phyloP scores from a whole-genome alignment of 2,329 filamentous ascomycete genomes.

The Berkeleyomyces basicola region DNA sequence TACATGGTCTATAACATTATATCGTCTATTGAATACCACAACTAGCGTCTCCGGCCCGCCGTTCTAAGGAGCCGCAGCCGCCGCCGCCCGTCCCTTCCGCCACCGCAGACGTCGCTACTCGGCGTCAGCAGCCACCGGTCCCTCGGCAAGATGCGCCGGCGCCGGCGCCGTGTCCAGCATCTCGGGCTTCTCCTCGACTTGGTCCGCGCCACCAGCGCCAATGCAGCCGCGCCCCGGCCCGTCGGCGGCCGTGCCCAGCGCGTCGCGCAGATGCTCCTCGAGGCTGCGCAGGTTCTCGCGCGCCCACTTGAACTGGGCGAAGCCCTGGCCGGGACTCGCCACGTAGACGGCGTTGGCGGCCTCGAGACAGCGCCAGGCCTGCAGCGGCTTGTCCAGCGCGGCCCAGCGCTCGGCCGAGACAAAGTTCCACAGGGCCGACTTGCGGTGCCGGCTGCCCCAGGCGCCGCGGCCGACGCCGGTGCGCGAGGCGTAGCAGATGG shows the following conservation, averaged over 20 bases:
- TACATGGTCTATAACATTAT: too few species aligned
- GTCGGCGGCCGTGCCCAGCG: neutral
- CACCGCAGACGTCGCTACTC: too few species aligned
- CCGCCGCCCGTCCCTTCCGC: too few species aligned
- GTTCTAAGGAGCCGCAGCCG: too few species aligned
- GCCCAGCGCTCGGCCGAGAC: conserved; percentile 76
- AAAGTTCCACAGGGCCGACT: conserved; percentile 79
- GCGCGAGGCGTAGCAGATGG: conserved; percentile 66
- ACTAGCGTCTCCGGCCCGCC: too few species aligned
- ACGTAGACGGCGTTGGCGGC: conserved; percentile 17
- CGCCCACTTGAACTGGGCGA: conserved; percentile 6
- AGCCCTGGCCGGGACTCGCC: neutral
- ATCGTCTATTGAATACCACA: too few species aligned
- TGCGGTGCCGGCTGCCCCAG: conserved; percentile 60
- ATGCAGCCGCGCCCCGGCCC: neutral
- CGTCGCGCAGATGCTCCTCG: conserved; percentile 6
- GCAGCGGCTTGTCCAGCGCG: conserved; percentile 54
- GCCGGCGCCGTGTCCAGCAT: neutral
- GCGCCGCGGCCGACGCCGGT: conserved; percentile 46
- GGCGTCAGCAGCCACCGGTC: too few species aligned
- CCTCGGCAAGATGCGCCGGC: too few species aligned
- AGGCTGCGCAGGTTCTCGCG: conserved; percentile 8
- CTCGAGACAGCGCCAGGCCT: conserved; percentile 62
- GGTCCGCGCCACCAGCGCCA: neutral
- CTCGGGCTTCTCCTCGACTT: conserved; percentile 10